These are phyloP conservation scores for Dendryphion nanum DNA, from an alignment of 2,329 filamentous ascomycete genomes.

Conservation along the genomic window DNA sequence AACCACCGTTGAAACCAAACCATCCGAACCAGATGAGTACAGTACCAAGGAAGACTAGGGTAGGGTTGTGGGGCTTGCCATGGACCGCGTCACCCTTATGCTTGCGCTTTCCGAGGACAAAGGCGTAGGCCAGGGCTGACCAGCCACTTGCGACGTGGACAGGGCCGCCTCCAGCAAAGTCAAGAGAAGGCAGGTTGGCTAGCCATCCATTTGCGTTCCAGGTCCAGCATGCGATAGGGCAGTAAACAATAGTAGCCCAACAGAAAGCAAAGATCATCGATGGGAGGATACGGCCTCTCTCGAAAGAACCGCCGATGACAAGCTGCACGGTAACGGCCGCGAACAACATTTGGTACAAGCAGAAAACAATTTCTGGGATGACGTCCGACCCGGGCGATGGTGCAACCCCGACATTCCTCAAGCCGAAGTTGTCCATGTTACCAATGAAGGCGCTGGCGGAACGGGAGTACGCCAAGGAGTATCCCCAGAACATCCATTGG, in stretches of 20 bases:
- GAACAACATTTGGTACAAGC: conserved; percentile 65
- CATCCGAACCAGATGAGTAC: conserved; percentile 66
- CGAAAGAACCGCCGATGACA: conserved; percentile 63
- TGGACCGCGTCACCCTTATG: conserved; percentile 49
- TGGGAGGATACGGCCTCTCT: conserved; percentile 62
- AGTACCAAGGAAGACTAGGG: conserved; percentile 63
- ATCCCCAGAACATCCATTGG: conserved; percentile 66
- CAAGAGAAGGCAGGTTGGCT: conserved; percentile 58
- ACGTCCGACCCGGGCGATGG: conserved; percentile 58
- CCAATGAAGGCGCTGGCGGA: conserved; percentile 63
- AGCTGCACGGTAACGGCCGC: conserved; percentile 63
- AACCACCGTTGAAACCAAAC: conserved; percentile 60
- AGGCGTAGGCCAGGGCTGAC: conserved; percentile 61
- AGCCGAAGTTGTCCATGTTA: conserved; percentile 59
- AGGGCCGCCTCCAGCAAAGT: conserved; percentile 63
- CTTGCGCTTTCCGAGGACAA: conserved; percentile 61
- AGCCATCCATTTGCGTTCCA: conserved; percentile 69
- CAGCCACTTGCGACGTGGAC: conserved; percentile 62
- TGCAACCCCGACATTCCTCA: conserved; percentile 60
- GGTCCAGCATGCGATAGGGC: conserved; percentile 63
- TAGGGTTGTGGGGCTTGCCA: conserved; percentile 61
- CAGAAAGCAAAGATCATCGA: conserved; percentile 63
- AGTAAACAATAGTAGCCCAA: conserved; percentile 67
- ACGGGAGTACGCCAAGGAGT: conserved; percentile 61
- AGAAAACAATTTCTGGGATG: conserved; percentile 66